Percentiles rank a stretch among this genome's conserved stretches.
These are phyloP conservation scores for Corylus avellana DNA, from an alignment of 306 rosid genomes.

Conservation along the genomic window DNA sequence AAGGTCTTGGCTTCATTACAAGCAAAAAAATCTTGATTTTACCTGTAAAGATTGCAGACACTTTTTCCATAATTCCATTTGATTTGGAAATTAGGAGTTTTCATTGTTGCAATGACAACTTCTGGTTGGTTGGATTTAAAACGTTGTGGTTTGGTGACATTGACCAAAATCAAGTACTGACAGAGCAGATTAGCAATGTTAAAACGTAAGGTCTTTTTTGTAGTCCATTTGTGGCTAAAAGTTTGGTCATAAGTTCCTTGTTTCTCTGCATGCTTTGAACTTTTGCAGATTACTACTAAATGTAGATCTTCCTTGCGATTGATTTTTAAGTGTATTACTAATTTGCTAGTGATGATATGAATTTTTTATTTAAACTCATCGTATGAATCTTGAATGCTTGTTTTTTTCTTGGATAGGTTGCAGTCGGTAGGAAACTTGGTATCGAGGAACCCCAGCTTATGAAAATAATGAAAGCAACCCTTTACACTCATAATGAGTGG, in stretches of 20 bases:
- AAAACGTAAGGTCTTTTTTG: no score
- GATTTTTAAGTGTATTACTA: not conserved
- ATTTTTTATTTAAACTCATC: not conserved
- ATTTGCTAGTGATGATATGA: not conserved
- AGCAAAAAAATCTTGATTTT: not conserved
- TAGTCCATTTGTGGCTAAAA: no score
- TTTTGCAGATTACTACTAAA: not conserved
- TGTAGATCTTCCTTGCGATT: not conserved
- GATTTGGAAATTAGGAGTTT: not conserved
- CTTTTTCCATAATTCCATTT: not conserved
- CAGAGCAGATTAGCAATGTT: not conserved
- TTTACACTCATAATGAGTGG: slow-evolving; percentile 90
- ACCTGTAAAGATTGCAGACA: no score
- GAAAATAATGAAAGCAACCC: slow-evolving; percentile 85
- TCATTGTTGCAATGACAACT: not conserved
- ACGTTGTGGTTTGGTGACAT: not conserved
- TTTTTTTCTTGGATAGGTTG: slow-evolving; percentile 56
- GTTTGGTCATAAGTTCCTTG: not conserved
- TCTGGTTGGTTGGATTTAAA: not conserved
- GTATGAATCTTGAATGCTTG: slow-evolving; percentile 8
- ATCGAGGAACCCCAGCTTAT: slow-evolving; percentile 95
- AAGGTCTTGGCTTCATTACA: not conserved
- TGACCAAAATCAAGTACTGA: not conserved
- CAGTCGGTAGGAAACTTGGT: slow-evolving; percentile 87
- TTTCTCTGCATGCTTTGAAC: not conserved